Evolutionary conservation across 108 stramenopile genomes (phyloP).

Genomic region (Cyclostephanos tholiformis): DNA sequence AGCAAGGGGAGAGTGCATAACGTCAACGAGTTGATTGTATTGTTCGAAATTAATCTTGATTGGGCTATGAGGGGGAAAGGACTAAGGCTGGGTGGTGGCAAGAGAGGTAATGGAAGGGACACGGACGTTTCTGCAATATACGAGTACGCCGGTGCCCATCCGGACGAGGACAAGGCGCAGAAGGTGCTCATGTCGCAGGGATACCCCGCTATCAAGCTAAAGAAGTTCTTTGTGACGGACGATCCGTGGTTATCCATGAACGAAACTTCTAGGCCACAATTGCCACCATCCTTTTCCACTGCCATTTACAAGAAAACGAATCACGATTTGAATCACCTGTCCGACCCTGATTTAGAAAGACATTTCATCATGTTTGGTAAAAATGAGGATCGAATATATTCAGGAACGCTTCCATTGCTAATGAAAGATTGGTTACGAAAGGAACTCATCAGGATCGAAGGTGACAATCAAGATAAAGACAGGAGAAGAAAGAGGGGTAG

Average conservation of each 20-base stretch:
- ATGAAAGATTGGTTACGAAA: constrained; percentile 42
- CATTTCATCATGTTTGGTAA: constrained; percentile 35
- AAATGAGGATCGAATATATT: constrained; percentile 39
- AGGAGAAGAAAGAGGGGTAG: background rate
- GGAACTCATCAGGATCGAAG: constrained; percentile 22
- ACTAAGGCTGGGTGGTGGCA: background rate
- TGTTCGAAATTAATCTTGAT: constrained; percentile 34
- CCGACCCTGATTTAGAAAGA: constrained; percentile 18
- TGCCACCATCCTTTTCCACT: constrained; percentile 32
- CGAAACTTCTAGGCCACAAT: constrained; percentile 10
- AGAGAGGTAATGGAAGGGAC: background rate
- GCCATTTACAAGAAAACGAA: constrained; percentile 27
- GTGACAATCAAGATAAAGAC: background rate
- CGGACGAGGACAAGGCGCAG: constrained; percentile 36
- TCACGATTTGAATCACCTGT: constrained; percentile 42
- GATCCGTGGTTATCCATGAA: constrained; percentile 32
- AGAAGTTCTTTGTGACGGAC: constrained; percentile 43
- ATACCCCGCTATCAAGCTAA: constrained; percentile 47
- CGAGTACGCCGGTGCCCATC: constrained; percentile 41
- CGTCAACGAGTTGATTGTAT: constrained; percentile 40
- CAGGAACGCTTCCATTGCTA: constrained; percentile 24
- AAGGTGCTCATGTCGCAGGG: constrained; percentile 22
- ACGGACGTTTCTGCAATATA: constrained; percentile 22
- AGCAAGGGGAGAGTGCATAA: constrained; percentile 5
- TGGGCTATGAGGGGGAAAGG: constrained; percentile 13